These are phyloP conservation scores for Calycina herbarum DNA, from an alignment of 2,329 filamentous ascomycete genomes.

Conservation along the genomic window DNA sequence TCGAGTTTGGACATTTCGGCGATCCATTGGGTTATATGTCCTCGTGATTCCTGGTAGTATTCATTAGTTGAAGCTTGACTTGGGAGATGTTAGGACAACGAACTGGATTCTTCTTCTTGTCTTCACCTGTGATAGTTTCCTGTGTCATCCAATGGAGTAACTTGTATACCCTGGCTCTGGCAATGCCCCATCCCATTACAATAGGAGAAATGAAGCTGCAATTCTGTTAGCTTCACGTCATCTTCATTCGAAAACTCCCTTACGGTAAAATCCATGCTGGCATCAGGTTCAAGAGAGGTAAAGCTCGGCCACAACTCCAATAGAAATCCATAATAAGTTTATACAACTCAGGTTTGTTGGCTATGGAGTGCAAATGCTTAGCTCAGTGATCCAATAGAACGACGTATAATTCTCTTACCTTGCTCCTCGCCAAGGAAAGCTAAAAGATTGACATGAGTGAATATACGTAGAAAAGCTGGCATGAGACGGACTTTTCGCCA, in stretches of 20 bases:
- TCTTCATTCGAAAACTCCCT: neutral
- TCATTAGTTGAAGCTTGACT: neutral
- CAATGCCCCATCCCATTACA: neutral
- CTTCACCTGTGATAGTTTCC: neutral
- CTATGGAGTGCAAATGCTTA: neutral
- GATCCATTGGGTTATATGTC: neutral
- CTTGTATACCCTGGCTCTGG: neutral
- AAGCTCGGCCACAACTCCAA: neutral
- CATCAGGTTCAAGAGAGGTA: neutral
- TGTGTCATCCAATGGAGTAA: neutral
- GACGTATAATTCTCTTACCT: neutral
- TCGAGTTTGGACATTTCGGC: neutral
- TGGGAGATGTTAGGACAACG: neutral
- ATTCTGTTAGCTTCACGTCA: neutral
- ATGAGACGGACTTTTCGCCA: neutral
- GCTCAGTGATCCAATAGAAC: neutral
- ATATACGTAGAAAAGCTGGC: neutral
- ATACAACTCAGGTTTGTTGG: neutral
- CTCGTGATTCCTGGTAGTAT: neutral
- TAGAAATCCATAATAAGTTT: constrained; percentile 3
- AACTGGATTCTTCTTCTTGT: neutral
- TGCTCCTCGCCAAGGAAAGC: neutral
- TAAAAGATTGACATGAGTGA: neutral
- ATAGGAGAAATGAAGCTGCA: neutral
- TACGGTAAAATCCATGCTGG: neutral